Conservation (phyloP, 2,329 filamentous ascomycete species). For the Moelleriella libera region DNA sequence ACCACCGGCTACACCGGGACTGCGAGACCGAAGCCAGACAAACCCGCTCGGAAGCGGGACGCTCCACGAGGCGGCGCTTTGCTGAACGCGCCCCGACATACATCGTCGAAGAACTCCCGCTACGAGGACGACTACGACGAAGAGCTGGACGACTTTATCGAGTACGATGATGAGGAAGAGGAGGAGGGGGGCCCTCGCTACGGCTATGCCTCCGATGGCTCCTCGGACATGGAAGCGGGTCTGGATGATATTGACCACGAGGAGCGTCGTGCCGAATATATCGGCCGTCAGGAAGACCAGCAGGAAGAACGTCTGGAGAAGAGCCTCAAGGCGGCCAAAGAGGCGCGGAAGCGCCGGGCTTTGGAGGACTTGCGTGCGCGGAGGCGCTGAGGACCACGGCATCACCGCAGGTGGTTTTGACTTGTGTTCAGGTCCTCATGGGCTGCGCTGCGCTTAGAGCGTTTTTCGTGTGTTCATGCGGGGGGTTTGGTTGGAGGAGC, state of each 20-base stretch:
- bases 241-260: constrained; percentile 61
- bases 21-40: constrained; percentile 39
- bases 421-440: too few relatives aligned
- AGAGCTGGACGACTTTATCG: constrained; percentile 47
- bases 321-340: constrained; percentile 46
- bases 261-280: constrained; percentile 46
- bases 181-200: constrained; percentile 27
- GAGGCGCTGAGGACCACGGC: constrained; percentile 9
- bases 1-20: constrained; percentile 54
- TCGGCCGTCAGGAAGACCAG: constrained; percentile 54
- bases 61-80: constrained; percentile 25
- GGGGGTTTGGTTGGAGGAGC: too few relatives aligned
- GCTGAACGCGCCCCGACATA: constrained; percentile 18
- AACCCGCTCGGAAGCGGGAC: constrained; percentile 16
- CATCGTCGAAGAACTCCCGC: constrained; percentile 18
- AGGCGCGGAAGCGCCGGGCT: constrained; percentile 32
- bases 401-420: too few relatives aligned
- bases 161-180: constrained; percentile 43
- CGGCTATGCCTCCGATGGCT: constrained; percentile 48
- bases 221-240: constrained; percentile 69
- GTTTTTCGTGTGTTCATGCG: too few relatives aligned
- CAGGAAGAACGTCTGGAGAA: constrained; percentile 49
- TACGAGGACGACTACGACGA: constrained; percentile 50
- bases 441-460: too few relatives aligned
- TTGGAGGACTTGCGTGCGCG: constrained; percentile 20